A percentile compares a stretch with the other conserved stretches of the same genome.
Evolutionary conservation across 1,284 basidiomycete genomes (phyloP).

Genomic region (Boletus sp.): DNA sequence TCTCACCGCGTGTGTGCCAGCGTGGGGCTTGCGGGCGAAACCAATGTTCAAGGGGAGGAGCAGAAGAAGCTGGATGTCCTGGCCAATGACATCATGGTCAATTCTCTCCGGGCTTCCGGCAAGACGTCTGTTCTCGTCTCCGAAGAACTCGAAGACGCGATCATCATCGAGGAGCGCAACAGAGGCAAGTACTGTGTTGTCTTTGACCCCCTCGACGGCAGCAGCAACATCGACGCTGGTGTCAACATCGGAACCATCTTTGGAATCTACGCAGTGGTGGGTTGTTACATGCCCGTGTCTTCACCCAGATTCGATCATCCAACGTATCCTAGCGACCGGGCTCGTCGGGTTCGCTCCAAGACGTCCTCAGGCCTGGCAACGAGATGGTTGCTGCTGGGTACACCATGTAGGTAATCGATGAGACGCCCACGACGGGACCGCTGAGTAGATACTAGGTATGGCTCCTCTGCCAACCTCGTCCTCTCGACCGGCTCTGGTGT

Average conservation of each 20-base stretch:
- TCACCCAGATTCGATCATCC: not conserved
- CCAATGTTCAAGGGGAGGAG: conserved; percentile 97
- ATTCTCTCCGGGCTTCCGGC: conserved; percentile 87
- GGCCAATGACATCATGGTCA: conserved; percentile 99
- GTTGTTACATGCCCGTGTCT: conserved; percentile 34
- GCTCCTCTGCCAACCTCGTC: conserved; percentile 96
- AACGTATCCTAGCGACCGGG: conserved; percentile 53
- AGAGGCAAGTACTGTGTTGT: conserved; percentile 94
- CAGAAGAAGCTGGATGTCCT: conserved; percentile 99
- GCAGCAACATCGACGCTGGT: conserved; percentile 99
- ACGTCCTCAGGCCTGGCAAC: conserved; percentile 90
- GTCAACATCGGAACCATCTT: conserved; percentile 99
- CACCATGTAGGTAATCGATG: conserved; percentile 68
- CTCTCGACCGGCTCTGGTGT: conserved; percentile 95
- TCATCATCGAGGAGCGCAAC: conserved; percentile 78
- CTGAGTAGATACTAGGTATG: conserved; percentile 66
- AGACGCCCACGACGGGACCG: conserved; percentile 6
- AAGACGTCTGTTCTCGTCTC: conserved; percentile 97
- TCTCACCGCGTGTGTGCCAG: conserved; percentile 38
- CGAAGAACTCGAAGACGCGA: conserved; percentile 91
- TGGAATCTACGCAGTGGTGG: conserved; percentile 89
- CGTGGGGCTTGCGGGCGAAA: conserved; percentile 92
- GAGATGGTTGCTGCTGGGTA: conserved; percentile 99
- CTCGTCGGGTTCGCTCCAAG: conserved; percentile 74
- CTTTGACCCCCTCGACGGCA: conserved; percentile 97